These are phyloP conservation scores for Candolleomyces eurysporus DNA, from an alignment of 768 basidiomycete genomes.

Conservation along the genomic window DNA sequence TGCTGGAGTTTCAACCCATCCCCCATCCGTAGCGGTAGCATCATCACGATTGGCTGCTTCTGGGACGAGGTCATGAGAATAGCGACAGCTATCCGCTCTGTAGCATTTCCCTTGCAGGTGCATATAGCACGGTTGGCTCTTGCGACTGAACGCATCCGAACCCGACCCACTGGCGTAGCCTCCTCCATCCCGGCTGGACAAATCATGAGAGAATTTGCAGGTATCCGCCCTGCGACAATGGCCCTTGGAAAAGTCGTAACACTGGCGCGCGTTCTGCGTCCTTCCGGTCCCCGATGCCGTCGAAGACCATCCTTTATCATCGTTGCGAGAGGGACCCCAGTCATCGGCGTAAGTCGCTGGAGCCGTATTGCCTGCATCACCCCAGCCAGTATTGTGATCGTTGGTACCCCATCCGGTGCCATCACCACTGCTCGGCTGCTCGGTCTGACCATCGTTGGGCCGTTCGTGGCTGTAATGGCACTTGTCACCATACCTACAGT, in stretches of 20 bases:
- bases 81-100: background rate
- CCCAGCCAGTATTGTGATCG: conserved; percentile 3
- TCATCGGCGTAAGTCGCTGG: background rate
- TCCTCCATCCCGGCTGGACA: background rate
- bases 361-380: conserved; percentile 4
- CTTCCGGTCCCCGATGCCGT: background rate
- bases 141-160: background rate
- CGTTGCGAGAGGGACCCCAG: background rate
- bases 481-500: conserved; percentile 17
- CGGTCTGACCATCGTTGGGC: background rate
- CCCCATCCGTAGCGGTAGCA: background rate
- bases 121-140: background rate
- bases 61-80: background rate
- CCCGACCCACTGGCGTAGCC: background rate
- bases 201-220: conserved; percentile 24
- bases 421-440: conserved; percentile 2
- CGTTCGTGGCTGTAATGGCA: conserved; percentile 13
- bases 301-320: background rate
- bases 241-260: conserved; percentile 11
- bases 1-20: background rate
- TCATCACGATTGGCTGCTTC: background rate
- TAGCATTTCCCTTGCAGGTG: background rate
- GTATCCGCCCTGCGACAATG: conserved; percentile 14
- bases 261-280: background rate
- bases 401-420: conserved; percentile 4